Percentiles rank a stretch among this genome's conserved stretches.
phyloP scores from a whole-genome alignment of 1,284 basidiomycete species.

The Neotropicomus parvogracilis region DNA sequence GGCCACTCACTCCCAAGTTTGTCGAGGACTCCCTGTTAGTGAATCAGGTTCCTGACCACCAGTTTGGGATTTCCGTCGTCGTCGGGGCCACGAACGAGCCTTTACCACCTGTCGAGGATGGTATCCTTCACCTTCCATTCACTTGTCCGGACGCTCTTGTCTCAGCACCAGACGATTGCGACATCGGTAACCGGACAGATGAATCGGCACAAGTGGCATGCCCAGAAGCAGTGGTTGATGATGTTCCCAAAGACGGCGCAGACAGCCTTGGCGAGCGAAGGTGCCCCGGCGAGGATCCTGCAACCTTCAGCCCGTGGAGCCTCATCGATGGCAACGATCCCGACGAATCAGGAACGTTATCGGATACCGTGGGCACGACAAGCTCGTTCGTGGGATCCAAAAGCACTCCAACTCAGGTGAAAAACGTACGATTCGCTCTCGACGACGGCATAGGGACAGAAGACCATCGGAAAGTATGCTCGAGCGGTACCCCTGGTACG shows the following conservation, averaged over 20 bases:
- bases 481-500: not conserved
- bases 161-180: not conserved
- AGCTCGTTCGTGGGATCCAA: not conserved
- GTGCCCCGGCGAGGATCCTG: not conserved
- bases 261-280: not conserved
- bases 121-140: not conserved
- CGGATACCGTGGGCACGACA: not conserved
- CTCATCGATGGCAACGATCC: not conserved
- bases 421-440: conserved; percentile 2
- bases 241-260: not conserved
- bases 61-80: too few relatives aligned
- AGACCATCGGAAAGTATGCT: not conserved
- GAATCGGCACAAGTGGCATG: not conserved
- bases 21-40: not conserved
- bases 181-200: not conserved
- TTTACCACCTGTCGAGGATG: not conserved
- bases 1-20: not conserved
- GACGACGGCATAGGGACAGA: not conserved
- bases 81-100: not conserved
- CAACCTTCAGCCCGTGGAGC: not conserved
- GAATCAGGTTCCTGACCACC: not conserved
- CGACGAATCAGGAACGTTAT: not conserved
- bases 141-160: not conserved
- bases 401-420: not conserved
- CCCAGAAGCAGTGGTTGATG: not conserved